Conservation (phyloP, 179 eudicot genomes). For the Carnegiea gigantea region DNA sequence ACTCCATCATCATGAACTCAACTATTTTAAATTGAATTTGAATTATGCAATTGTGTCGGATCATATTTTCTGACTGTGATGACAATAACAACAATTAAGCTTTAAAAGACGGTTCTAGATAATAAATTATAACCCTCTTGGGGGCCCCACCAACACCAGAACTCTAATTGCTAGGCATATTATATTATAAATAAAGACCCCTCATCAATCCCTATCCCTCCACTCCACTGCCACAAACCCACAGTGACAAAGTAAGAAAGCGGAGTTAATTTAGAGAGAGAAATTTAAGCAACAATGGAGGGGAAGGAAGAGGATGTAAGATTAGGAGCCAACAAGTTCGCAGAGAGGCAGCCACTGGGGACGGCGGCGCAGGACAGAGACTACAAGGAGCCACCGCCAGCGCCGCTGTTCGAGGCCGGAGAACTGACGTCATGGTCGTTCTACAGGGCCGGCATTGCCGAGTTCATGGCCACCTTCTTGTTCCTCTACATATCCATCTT, state of each 20-base stretch:
- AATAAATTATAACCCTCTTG: not conserved
- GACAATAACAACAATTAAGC: not conserved
- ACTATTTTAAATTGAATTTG: no score
- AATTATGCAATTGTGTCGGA: no score
- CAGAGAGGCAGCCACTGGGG: slow-evolving; percentile 41
- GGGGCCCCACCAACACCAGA: not conserved
- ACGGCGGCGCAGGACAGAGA: slow-evolving; percentile 51
- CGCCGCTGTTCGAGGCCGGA: slow-evolving; percentile 46
- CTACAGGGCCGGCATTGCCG: slow-evolving; percentile 49
- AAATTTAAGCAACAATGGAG: not conserved
- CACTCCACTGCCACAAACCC: not conserved
- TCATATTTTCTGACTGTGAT: no score
- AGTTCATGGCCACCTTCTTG: slow-evolving; percentile 48
- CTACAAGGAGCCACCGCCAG: slow-evolving; percentile 50
- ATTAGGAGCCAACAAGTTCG: slow-evolving; percentile 43
- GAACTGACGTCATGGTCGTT: slow-evolving; percentile 50
- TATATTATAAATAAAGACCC: slow-evolving; percentile 19
- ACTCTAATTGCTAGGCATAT: not conserved
- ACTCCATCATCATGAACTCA: no score
- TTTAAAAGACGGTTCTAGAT: not conserved
- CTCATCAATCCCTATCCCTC: slow-evolving; percentile 29
- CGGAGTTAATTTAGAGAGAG: slow-evolving; percentile 6
- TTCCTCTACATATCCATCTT: slow-evolving; percentile 40
- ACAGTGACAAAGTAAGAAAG: not conserved
- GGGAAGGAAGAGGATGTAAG: slow-evolving; percentile 45